Percentiles rank a stretch among this genome's conserved stretches.
These are phyloP conservation scores for Zygotorulaspora sp. DNA, from an alignment of 805 yeast genomes.

Conservation along the genomic window DNA sequence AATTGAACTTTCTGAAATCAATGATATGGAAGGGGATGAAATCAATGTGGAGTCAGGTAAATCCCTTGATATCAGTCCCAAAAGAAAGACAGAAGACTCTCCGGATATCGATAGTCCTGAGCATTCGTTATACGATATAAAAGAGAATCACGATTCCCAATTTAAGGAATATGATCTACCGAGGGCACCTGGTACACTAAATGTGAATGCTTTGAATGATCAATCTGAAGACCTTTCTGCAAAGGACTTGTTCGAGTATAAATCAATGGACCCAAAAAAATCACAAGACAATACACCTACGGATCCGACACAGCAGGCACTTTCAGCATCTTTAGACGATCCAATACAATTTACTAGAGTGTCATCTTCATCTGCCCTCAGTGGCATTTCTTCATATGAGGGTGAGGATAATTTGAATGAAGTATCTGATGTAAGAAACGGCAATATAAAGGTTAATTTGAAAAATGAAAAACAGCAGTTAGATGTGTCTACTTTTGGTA, in stretches of 20 bases:
- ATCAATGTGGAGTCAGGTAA: neutral
- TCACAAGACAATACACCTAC: conserved; percentile 15
- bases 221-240: conserved; percentile 5
- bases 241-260: conserved; percentile 17
- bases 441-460: neutral
- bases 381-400: conserved; percentile 23
- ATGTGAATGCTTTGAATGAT: conserved; percentile 43
- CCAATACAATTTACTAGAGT: conserved; percentile 42
- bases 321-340: conserved; percentile 35
- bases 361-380: conserved; percentile 35
- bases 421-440: neutral
- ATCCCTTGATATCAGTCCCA: neutral
- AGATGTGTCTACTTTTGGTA: neutral
- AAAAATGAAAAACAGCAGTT: neutral
- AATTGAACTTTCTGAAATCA: neutral
- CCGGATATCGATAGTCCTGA: no score
- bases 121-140: no score
- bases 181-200: conserved; percentile 43
- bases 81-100: no score
- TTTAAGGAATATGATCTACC: conserved; percentile 32
- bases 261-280: conserved; percentile 47
- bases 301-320: conserved; percentile 1
- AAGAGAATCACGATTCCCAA: neutral
- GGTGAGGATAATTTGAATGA: conserved; percentile 3
- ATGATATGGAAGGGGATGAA: neutral